Base-by-base conservation (phyloP, 2,329 filamentous ascomycete species). In the Fusarium decemcellulare region DNA sequence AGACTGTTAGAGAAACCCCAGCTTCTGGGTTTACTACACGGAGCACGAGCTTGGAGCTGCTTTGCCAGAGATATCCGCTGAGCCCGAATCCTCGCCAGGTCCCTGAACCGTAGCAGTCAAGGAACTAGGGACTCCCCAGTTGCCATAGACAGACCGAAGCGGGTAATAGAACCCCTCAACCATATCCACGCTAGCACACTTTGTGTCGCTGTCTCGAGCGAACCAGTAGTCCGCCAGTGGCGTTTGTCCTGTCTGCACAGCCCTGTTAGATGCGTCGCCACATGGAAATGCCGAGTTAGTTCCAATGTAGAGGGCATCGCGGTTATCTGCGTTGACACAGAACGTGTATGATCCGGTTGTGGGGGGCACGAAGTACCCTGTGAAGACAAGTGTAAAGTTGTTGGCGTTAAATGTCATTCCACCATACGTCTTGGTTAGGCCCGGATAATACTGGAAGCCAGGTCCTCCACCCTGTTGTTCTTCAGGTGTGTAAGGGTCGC, bases 311-410 rank as follows among this genome's bases (percentile, higher is more conserved):
- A 74, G 53, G 36, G 70, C 70, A 42, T 73, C 67, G 34, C 71
- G 67, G 39, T 72, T 72, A 14, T 74, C 72, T 2, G 72, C 61
- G 36, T 66, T 70, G 10, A 59, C 61, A 59, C 72, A 74, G 18
- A 76, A 57, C 8, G 65, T 58, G 42, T 73, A 61, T n/a, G 42
- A 37, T 32, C 69, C 66, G 3, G 68, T 72, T 23, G 51, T 48
- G 9, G 63, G 59, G 12, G 68, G 66, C 1, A 42, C 55, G 46
- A 65, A 68, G 48, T 70, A 74, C 2, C 72, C 72, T 0, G 63
- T 27, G 46, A 73, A 73, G 1, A 74, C 71, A 12, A 74, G 57
- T 1, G 72, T 74, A 53, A 72, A 74, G 67, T 67, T 74, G 61
- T 73, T 73, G 54, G 42, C 72, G 43, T 74, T 68, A 1, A 74